These are phyloP conservation scores for Trematosphaeria pertusa DNA, from an alignment of 2,329 filamentous ascomycete genomes.

Conservation along the genomic window DNA sequence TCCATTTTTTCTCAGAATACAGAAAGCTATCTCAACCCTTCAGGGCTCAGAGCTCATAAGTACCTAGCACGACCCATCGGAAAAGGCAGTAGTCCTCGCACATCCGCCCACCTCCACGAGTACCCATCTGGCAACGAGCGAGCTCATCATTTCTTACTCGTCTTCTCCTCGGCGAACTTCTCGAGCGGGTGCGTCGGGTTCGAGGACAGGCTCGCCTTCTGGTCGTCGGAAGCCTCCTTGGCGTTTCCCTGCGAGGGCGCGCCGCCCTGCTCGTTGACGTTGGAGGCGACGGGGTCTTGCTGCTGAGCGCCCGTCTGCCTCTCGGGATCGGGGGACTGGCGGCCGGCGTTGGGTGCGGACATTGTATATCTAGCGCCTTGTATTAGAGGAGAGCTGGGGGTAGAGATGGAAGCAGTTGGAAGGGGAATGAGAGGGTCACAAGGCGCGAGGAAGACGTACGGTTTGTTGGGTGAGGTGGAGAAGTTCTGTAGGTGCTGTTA, in stretches of 20 bases:
- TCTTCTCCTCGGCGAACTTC: constrained; percentile 66
- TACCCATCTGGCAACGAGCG: too few relatives aligned
- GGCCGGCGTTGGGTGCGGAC: constrained; percentile 70
- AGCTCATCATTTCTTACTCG: constrained; percentile 62
- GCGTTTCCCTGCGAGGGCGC: constrained; percentile 50
- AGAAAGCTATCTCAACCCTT: too few relatives aligned
- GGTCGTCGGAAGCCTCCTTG: constrained; percentile 59
- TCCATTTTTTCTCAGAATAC: too few relatives aligned
- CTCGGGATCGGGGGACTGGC: constrained; percentile 80
- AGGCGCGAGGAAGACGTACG: constrained; percentile 1
- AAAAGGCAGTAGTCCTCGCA: too few relatives aligned
- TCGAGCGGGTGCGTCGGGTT: constrained; percentile 73
- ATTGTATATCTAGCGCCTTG: constrained; percentile 57
- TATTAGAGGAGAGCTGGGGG: too few relatives aligned
- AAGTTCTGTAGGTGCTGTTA: background rate
- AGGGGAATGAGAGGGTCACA: constrained; percentile 15
- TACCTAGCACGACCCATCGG: too few relatives aligned
- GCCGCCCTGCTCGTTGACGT: constrained; percentile 62
- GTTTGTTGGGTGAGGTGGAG: constrained; percentile 6
- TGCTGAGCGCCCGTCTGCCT: constrained; percentile 70
- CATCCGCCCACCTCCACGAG: too few relatives aligned
- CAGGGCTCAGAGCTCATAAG: too few relatives aligned
- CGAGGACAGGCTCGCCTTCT: constrained; percentile 55
- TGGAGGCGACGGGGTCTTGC: constrained; percentile 64
- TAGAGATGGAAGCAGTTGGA: too few relatives aligned